phyloP scores from a whole-genome alignment of 768 basidiomycete genomes.

The Tulasnella sp. region DNA sequence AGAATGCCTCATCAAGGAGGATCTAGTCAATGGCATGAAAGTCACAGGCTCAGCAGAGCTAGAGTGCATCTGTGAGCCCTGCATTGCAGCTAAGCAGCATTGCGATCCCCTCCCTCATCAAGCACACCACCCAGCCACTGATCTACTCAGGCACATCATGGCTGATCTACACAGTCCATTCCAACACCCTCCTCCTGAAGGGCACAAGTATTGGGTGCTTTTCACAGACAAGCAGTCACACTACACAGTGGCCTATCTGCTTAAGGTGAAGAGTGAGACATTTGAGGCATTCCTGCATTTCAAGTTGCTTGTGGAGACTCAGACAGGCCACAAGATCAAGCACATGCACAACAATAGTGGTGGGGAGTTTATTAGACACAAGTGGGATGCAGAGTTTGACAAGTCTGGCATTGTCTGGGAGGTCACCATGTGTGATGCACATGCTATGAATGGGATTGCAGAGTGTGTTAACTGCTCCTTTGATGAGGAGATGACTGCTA shows the following conservation, averaged over 20 bases:
- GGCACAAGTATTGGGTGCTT: slow-evolving; percentile 14
- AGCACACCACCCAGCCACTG: no score
- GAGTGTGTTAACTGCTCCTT: slow-evolving; percentile 10
- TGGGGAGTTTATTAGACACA: slow-evolving; percentile 28
- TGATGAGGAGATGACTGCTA: background rate
- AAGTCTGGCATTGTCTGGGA: slow-evolving; percentile 18
- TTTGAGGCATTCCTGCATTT: slow-evolving; percentile 25
- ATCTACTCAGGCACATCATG: slow-evolving; percentile 12
- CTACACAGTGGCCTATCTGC: background rate
- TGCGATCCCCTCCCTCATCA: no score
- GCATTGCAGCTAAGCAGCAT: no score
- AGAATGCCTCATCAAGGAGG: no score
- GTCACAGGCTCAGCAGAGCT: no score
- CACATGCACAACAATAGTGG: slow-evolving; percentile 29
- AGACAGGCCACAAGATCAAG: slow-evolving; percentile 24
- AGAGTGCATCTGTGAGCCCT: no score
- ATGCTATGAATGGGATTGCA: slow-evolving; percentile 14
- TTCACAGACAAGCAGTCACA: slow-evolving; percentile 11
- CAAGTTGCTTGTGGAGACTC: slow-evolving; percentile 30
- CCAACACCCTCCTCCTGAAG: background rate
- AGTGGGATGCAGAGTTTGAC: slow-evolving; percentile 2
- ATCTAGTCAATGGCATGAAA: no score
- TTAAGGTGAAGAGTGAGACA: slow-evolving; percentile 8
- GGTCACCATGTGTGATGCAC: background rate
- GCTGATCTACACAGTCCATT: slow-evolving; percentile 15